Base-by-base conservation (phyloP, 345 rosid genomes). In the Arabis hirsuta region DNA sequence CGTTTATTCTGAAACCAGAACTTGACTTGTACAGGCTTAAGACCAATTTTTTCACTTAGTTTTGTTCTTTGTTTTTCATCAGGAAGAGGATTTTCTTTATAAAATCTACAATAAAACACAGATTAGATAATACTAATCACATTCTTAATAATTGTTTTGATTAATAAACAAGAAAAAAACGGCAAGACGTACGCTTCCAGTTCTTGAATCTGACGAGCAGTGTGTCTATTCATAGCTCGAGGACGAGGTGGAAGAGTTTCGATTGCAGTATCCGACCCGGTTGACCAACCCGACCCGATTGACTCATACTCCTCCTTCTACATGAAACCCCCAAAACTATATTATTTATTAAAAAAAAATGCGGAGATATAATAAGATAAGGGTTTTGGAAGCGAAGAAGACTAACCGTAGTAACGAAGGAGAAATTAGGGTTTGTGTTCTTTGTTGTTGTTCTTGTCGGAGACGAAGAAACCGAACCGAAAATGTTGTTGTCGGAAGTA, bases 1-100 rank as follows among this genome's bases (percentile, higher is more conserved):
- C 98, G 94, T 7, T 84, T 85, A 69, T 90, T 93, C 80, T 93
- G 98, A 79, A 89, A 93, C 98, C 97, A 90, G 71, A 89, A 93
- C 88, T 89, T 93, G 80, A 93, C 86, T 82, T 93, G 96, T n/a
- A 84, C 83, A 19, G 97, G 96, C 66, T 80, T 78, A 26, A 93
- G 85, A 10, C 94, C 96, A 14, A 93, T 86, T 4, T 87, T 90
- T 71, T 83, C 81, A 81, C 98, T 87, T 44, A 93, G 80, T 72
- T 58, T 84, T 81, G 47, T 70, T 79, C 90, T 82, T 69, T 89
- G 92, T 38, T 81, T 77, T 71, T 83, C 92, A 61, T 85, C 85
- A 4, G 96, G 98, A 67, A 85, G 96, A 5, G 86, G 90, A 44
- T 88, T 89, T 67, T 81, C 88, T 67, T 87, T 85, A 32, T 87